phyloP scores from a whole-genome alignment of 2,329 filamentous ascomycete species.

The Microdochium nivale region DNA sequence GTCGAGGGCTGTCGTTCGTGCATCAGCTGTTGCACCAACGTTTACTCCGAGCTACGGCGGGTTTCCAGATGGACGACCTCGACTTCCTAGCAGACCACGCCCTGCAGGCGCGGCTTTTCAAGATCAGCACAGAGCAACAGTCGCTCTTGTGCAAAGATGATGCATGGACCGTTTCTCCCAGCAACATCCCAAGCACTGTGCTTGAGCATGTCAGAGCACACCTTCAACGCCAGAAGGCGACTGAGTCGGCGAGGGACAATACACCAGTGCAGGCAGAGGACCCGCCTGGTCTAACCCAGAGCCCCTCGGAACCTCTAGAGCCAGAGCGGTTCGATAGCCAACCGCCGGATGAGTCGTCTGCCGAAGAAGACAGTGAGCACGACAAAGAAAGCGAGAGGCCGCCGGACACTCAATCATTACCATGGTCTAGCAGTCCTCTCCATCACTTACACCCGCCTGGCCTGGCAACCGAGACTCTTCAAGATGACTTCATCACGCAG shows the following conservation, averaged over 20 bases:
- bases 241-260: not conserved
- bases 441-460: not conserved
- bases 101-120: not conserved
- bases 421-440: not conserved
- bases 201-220: not conserved
- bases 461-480: not conserved
- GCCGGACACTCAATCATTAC: not conserved
- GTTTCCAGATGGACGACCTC: not conserved
- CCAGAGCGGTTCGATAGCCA: not conserved
- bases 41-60: not conserved
- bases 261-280: not conserved
- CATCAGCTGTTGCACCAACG: not conserved
- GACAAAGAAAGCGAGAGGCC: not conserved
- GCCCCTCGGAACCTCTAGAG: not conserved
- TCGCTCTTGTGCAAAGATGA: not conserved
- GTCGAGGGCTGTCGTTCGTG: not conserved
- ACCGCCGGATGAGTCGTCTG: not conserved
- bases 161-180: not conserved
- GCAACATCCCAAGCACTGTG: not conserved
- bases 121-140: not conserved
- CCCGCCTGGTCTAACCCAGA: not conserved
- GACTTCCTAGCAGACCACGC: not conserved
- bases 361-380: not conserved
- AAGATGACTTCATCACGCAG: not conserved
- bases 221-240: not conserved